Evolutionary conservation across 2,329 filamentous ascomycete genomes (phyloP).

Genomic region (Verticillium tricorpus): DNA sequence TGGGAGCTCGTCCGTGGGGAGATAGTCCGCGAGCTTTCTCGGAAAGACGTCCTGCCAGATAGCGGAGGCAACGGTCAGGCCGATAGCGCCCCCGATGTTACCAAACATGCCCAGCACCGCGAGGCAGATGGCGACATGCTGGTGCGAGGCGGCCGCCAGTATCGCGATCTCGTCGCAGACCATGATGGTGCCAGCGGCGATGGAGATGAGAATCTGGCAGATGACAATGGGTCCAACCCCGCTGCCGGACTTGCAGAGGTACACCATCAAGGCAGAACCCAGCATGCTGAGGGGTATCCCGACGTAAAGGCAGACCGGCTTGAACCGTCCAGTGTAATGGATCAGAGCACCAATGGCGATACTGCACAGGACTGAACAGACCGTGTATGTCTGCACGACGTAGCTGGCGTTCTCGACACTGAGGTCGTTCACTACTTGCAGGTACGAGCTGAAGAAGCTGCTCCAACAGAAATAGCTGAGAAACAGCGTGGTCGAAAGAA

Average conservation of each 20-base stretch:
- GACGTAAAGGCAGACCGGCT: slow-evolving; percentile 21
- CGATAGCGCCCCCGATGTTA: slow-evolving; percentile 54
- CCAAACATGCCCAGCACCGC: slow-evolving; percentile 55
- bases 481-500: slow-evolving; percentile 17
- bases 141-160: slow-evolving; percentile 52
- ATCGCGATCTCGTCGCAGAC: slow-evolving; percentile 54
- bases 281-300: slow-evolving; percentile 23
- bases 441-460: slow-evolving; percentile 35
- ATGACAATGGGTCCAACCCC: slow-evolving; percentile 28
- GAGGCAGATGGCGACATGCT: slow-evolving; percentile 51
- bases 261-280: slow-evolving; percentile 23
- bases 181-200: slow-evolving; percentile 43
- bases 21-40: slow-evolving; percentile 39
- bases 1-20: slow-evolving; percentile 34
- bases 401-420: slow-evolving; percentile 20
- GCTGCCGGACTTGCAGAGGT: slow-evolving; percentile 23
- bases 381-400: slow-evolving; percentile 25
- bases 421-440: slow-evolving; percentile 29
- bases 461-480: slow-evolving; percentile 24
- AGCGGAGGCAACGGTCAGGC: slow-evolving; percentile 52
- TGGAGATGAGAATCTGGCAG: slow-evolving; percentile 30
- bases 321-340: slow-evolving; percentile 23
- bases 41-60: slow-evolving; percentile 58
- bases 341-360: slow-evolving; percentile 32
- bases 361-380: slow-evolving; percentile 31